Base-by-base conservation (phyloP, 2,329 filamentous ascomycete species). In the Cytospora paraplurivora region DNA sequence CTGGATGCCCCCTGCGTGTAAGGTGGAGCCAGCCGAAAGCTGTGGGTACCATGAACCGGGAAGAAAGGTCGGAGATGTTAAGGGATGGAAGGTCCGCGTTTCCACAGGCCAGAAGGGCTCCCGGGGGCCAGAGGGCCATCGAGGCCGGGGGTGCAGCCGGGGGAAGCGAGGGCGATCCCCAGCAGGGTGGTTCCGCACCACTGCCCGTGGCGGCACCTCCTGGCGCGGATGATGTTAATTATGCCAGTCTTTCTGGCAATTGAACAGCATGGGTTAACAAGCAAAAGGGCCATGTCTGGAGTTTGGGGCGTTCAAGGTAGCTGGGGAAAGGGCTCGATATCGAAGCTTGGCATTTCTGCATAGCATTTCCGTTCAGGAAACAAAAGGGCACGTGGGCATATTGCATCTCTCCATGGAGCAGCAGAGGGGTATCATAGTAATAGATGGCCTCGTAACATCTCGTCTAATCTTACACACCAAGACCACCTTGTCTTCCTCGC, bases 21-120 rank as follows among this genome's bases (percentile, higher is more conserved):
- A 88, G 93, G 67, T 99, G 95, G 95, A 94, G 93, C 17, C 89
- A 91, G 73, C 94, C 96, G 17, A 95, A 93, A 79, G 90, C 94
- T 1, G 83, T 99, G 62, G 95, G 97, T 62, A 96, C 87, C 32
- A 90, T 98, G 87, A 91, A 96, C 67, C 89, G 89, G 66, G 93
- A 97, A 61, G 86, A 96, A 74, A 85, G 94, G 51, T 82, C 89
- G 68, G 85, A 90, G 71, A 92, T 96, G 80, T 87, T 93, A 27
- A 85, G 88, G 41, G 92, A 96, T 71, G 94, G 90, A 3, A 80
- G 91, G 54, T 82, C 83, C 17, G 83, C 84, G 1, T 85, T 83
- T 67, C 82, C 74, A 52, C 79, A 75, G 62, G 77, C 76, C 66
- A 80, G 75, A 71, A 77, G 77, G 63, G 75, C 73, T 47, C 73